Percentiles rank a stretch among this genome's conserved stretches.
These are phyloP conservation scores for Lepidium aucheri DNA, from an alignment of 345 rosid species.

Conservation along the genomic window DNA sequence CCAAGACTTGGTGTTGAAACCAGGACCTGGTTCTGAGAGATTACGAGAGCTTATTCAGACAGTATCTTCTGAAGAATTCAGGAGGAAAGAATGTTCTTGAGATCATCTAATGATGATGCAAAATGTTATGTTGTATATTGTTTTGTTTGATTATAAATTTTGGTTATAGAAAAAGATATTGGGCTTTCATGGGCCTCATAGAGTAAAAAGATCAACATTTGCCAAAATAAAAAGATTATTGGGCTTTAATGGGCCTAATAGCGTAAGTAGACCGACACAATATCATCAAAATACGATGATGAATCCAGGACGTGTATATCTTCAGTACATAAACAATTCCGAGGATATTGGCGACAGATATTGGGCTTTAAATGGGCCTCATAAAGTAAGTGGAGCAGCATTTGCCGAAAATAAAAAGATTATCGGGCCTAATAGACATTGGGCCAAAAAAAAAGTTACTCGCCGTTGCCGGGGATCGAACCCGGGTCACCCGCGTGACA, in stretches of 20 bases:
- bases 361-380: no score
- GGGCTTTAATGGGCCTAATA: no score
- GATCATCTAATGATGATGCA: neutral
- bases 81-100: slow-evolving; percentile 53
- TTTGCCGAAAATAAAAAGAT: no score
- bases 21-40: slow-evolving; percentile 73
- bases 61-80: slow-evolving; percentile 50
- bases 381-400: no score
- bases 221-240: neutral
- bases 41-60: slow-evolving; percentile 46
- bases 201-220: neutral
- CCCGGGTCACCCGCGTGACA: slow-evolving; percentile 99
- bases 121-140: slow-evolving; percentile 12
- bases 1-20: slow-evolving; percentile 48
- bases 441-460: no score
- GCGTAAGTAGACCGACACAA: no score
- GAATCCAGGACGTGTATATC: no score
- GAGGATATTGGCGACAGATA: no score
- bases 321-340: no score
- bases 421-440: neutral
- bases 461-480: slow-evolving; percentile 97
- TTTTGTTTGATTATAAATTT: slow-evolving; percentile 1
- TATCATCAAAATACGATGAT: no score
- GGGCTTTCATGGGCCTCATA: neutral
- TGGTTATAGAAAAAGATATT: neutral